Evolutionary conservation across 2,329 filamentous ascomycete species (phyloP), one percentile per base, ranked within the genome.

Genomic region (Claviceps africana): DNA sequence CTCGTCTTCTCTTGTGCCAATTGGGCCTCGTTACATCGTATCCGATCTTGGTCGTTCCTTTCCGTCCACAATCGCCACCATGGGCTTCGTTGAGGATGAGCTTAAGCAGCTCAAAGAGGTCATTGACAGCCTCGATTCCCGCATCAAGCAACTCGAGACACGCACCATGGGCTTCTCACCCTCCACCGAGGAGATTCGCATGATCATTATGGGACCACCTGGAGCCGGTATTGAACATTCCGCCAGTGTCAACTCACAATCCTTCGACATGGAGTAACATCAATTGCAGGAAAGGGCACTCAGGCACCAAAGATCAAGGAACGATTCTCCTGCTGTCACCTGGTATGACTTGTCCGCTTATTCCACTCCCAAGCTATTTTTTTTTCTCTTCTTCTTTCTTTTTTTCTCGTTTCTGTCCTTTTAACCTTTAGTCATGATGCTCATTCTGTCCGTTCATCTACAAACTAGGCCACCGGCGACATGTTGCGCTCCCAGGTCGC

Each of bases 401-500:
- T 10, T 8, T 2, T 28, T 25, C 25, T 17, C 2, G 2, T 42
- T 39, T 3, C 2, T 21, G n/a, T 8, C 22, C 8, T 33, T 37
- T 30, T n/a, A 8, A n/a, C 30, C 19, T 21, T 31, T 13, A 8
- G 42, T 19, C 28, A 17, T 17, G 11, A 44, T 50, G 19, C n/a
- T 44, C 30, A 44, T 35, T 17, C 1, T 25, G 13, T 28, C 1
- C 7, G 25, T 45, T 19, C 4, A 25, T 35, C 42, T n/a, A 22
- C 21, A 13, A 15, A 17, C 42, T 56, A 96, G 90, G 93, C 93
- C 58, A 98, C 93, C 55, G 93, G 93, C 69, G 93, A 98, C 73
- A 98, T 98, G 93, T 81, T 98, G 65, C 89, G 93, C 65, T 95
- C 90, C 60, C 93, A 98, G 72, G 93, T 98, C 66, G 86, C 91